Evolutionary conservation across 148 eudicot genomes (phyloP).

Genomic region (Agrostemma githago): DNA sequence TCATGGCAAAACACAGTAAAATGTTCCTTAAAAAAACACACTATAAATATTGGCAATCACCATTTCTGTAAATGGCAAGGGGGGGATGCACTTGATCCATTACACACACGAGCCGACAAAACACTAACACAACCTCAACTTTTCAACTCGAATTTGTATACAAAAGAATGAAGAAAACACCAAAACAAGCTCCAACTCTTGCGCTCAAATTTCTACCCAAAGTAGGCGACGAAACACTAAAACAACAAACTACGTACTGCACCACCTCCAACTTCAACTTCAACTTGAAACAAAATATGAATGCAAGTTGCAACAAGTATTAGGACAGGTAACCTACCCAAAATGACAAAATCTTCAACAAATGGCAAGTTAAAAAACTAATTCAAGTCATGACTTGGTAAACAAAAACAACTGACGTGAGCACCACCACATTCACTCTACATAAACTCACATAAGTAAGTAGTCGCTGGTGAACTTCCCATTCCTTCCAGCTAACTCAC

Average conservation of each 20-base stretch:
- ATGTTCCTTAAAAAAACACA: background rate
- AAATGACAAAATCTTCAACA: background rate
- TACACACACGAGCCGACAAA: constrained; percentile 14
- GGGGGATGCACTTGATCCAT: constrained; percentile 40
- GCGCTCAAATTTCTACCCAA: constrained; percentile 13
- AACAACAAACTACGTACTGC: background rate
- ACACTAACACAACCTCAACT: constrained; percentile 8
- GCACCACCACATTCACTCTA: constrained; percentile 15
- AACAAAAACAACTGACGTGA: constrained; percentile 24
- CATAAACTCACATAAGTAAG: constrained; percentile 3
- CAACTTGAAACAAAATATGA: background rate
- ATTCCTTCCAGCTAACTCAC: constrained; percentile 31
- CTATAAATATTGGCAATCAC: constrained; percentile 21
- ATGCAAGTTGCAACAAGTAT: constrained; percentile 6
- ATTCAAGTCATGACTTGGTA: constrained; percentile 14
- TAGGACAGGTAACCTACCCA: constrained; percentile 22
- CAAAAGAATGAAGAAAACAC: too few species aligned
- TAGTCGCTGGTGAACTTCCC: constrained; percentile 15
- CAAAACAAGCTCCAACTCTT: constrained; percentile 22
- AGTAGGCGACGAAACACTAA: constrained; percentile 13
- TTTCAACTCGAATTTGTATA: too few species aligned
- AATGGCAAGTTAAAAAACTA: background rate
- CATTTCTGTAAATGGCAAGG: constrained; percentile 30
- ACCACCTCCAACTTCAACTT: background rate
- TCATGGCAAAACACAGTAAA: background rate